Base-by-base conservation (phyloP, 1,284 basidiomycete species). In the Fistulinella cinereoalba region DNA sequence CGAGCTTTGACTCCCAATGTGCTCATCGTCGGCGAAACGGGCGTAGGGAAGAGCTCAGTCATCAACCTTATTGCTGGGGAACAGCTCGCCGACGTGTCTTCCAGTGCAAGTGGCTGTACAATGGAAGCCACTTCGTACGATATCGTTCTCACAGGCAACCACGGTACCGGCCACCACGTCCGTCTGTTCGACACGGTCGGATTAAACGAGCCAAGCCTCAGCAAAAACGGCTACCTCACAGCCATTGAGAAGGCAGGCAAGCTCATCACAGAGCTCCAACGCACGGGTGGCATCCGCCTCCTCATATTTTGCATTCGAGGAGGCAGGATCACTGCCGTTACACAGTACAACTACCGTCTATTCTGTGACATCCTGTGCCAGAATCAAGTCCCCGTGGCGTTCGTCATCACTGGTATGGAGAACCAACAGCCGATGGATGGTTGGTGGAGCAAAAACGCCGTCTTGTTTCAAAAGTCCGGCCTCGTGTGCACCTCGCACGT, bases 381-480 rank as follows among this genome's bases (percentile, higher is more conserved):
- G 37, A 41, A 44, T 21, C 41, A 49, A 15, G 63, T 62, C 1
- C 60, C 63, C 0, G 51, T 66, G 4, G 54, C 53, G 4, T 51
- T 62, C 27, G 63, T 56, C 22, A 40, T 62, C 33, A 62, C 61
- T 1, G 58, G 56, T 18, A 44, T 63, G 48, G 64, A 62, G 51
- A 43, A 43, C 29, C 41, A 65, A 16, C n/a, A 13, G 1, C 42
- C 48, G 28, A 66, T 63, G 62, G 57, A 66, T 22, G 28, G 22
- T 3, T 62, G 60, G 57, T 58, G 56, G 55, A 3, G 3, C 11
- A 46, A 36, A 34, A 60, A 64, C n/a, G 37, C 23, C 1, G 22
- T 22, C 2, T 8, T 22, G 2, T 55, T 60, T 22, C 31, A 43
- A 16, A 40, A 5, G 23, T 46, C 37, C 13, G 27, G 39, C 1